A percentile compares a stretch with the other conserved stretches of the same genome.
Conservation (phyloP, 2,329 filamentous ascomycete genomes). For the Cladosporium sp. region DNA sequence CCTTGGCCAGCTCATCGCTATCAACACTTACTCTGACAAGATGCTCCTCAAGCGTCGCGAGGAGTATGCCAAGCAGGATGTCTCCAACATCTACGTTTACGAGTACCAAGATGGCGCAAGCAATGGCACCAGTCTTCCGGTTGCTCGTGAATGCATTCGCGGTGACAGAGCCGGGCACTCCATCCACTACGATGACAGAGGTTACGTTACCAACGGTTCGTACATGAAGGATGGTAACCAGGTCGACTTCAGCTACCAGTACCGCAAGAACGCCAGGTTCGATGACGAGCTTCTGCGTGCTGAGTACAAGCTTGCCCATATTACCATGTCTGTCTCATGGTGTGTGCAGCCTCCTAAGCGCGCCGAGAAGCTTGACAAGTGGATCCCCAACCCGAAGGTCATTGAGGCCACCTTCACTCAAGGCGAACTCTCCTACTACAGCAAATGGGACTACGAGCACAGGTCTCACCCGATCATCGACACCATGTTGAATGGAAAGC, state of each 20-base stretch:
- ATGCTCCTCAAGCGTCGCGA: slow-evolving; percentile 41
- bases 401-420: slow-evolving; percentile 51
- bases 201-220: slow-evolving; percentile 48
- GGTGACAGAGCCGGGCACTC: slow-evolving; percentile 42
- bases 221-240: slow-evolving; percentile 48
- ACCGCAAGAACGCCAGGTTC: slow-evolving; percentile 48
- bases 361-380: slow-evolving; percentile 44
- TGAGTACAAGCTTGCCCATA: slow-evolving; percentile 49
- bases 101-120: slow-evolving; percentile 38
- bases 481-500: slow-evolving; percentile 39
- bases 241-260: slow-evolving; percentile 49
- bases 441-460: slow-evolving; percentile 38
- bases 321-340: slow-evolving; percentile 39
- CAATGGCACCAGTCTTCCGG: slow-evolving; percentile 30
- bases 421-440: slow-evolving; percentile 47
- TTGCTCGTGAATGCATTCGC: slow-evolving; percentile 39
- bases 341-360: slow-evolving; percentile 16
- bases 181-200: slow-evolving; percentile 48
- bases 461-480: slow-evolving; percentile 35
- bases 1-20: slow-evolving; percentile 35
- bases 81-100: slow-evolving; percentile 46
- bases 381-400: slow-evolving; percentile 50
- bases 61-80: slow-evolving; percentile 39
- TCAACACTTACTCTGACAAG: slow-evolving; percentile 44
- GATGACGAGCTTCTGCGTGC: slow-evolving; percentile 51